Base-by-base conservation (phyloP, 2,329 filamentous ascomycete genomes). In the Lasiodiplodia theobromae region DNA sequence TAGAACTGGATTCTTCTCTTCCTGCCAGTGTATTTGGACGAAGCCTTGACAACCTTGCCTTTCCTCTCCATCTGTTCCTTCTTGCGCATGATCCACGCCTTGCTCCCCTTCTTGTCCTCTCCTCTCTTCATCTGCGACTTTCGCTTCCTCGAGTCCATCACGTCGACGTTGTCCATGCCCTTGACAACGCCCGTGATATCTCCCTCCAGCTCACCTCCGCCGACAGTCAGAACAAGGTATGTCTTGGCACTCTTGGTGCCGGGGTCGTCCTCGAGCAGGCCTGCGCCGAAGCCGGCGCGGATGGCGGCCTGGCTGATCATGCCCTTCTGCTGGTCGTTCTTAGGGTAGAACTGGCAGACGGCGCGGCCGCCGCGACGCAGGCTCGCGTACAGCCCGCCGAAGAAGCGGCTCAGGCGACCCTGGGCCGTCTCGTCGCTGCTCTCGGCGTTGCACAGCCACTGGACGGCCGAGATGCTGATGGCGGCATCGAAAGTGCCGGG, bases 371-470 rank as follows among this genome's bases (percentile, higher is more conserved):
- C 96, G 23, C 96, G 86, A 71, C 90, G 89, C 71, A 99, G 82
- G 70, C 89, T 90, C 0, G 93, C 92, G 80, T 98, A 99, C 1
- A 99, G 82, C 0, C 94, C 93, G 75, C 96, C 93, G 80, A 99
- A 99, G 77, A 99, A 99, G 54, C 95, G 86, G 4, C 88, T 87
- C 31, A 99, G 81, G 6, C 96, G 85, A 0, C 92, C 93, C 34
- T 91, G 87, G 0, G 94, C 92, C 0, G 88, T 92, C 0, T 96
- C 94, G 62, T 96, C 93, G 76, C 89, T 92, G 69, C 88, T 92
- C 79, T 98, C 96, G 51, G 95, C 96, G 79, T 97, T 98, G 80
- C 96, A 99, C 37, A 99, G 86, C 96, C 96, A 99, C 80, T 99
- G 96, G n/a, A 99, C 92, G 0, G 96, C 96, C 73, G 89, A 93